Base-by-base conservation (phyloP, 768 basidiomycete genomes). In the Peribolospora baueri region DNA sequence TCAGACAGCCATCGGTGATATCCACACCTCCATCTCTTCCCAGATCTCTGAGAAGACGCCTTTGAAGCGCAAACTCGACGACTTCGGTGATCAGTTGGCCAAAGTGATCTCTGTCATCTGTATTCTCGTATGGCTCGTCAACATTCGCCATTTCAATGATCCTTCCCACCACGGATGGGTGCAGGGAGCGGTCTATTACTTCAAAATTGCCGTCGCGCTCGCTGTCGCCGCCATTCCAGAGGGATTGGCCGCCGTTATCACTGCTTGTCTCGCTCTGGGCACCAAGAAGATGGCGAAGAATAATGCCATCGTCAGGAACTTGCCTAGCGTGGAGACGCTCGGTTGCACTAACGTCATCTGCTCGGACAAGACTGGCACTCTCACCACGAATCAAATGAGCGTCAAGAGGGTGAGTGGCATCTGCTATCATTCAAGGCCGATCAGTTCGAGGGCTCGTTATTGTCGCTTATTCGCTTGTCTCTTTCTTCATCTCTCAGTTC, bases 251-350 rank as follows among this genome's bases (percentile, higher is more conserved):
- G 90, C 88, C 52, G 91, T 98, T 56, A 93, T 97, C 64, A 98
- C 91, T 6, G 88, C 88, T 7, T 95, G 90, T 68, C 69, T 98
- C 45, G 90, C 93, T 7, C 74, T 98, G 10, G 93, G 91, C 14
- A 95, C 91, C 13, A 88, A 93, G 72, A 95, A 93, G 69, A 98
- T 98, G 91, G 90, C 91, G 0, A 84, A 93, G 72, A 84, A 90
- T 70, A 93, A 95, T 59, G 91, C 91, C 2, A 98, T 98, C 63
- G 91, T 98, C 54, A 73, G 90, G 62, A 90, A 91, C 67, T 71
- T 98, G 59, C 93, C 91, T 6, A 86, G 83, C 59, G 93, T 98
- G 41, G 91, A 98, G 70, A 97, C 91, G 45, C 73, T 98, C 5
- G 91, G 91, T 0, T 90, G 88, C 71, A 93, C 90, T 47, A 95